phyloP scores from a whole-genome alignment of 305 asterid species.

The Ruellia speciosa region DNA sequence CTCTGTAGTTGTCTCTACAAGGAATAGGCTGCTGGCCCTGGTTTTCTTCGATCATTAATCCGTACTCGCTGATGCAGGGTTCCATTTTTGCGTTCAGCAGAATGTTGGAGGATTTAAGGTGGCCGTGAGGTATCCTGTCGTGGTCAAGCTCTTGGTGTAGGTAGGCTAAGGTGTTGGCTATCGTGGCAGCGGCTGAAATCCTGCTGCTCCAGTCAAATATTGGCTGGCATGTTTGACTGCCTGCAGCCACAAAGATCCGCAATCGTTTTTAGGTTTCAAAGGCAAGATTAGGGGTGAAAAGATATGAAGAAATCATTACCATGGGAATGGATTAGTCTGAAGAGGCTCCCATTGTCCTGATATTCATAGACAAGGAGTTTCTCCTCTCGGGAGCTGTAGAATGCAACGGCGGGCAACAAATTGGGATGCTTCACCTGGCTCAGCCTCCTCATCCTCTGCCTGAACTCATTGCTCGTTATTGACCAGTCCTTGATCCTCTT shows the following conservation, averaged over 20 bases:
- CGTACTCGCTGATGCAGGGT: slow-evolving; percentile 61
- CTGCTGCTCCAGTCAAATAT: slow-evolving; percentile 50
- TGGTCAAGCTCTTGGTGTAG: slow-evolving; percentile 49
- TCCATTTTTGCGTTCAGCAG: slow-evolving; percentile 48
- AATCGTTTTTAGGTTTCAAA: neutral
- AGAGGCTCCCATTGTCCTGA: slow-evolving; percentile 62
- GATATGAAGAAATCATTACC: slow-evolving; percentile 23
- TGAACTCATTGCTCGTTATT: slow-evolving; percentile 43
- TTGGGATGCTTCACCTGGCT: slow-evolving; percentile 52
- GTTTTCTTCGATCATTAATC: slow-evolving; percentile 34
- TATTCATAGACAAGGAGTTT: slow-evolving; percentile 74
- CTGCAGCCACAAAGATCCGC: slow-evolving; percentile 17
- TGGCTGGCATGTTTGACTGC: slow-evolving; percentile 24
- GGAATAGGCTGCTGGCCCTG: slow-evolving; percentile 18
- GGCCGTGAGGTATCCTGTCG: slow-evolving; percentile 62
- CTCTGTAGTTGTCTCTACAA: slow-evolving; percentile 16
- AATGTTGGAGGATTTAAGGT: slow-evolving; percentile 76
- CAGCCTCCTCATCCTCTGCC: slow-evolving; percentile 55
- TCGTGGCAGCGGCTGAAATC: slow-evolving; percentile 37
- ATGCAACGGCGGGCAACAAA: slow-evolving; percentile 59
- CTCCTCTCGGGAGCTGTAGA: slow-evolving; percentile 58
- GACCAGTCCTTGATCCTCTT: slow-evolving; percentile 71
- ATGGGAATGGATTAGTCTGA: slow-evolving; percentile 37
- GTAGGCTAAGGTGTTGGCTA: slow-evolving; percentile 52
- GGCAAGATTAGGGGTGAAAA: too few relatives aligned